phyloP scores from a whole-genome alignment of 106 monocot species.

The Xerophyta viscosa region DNA sequence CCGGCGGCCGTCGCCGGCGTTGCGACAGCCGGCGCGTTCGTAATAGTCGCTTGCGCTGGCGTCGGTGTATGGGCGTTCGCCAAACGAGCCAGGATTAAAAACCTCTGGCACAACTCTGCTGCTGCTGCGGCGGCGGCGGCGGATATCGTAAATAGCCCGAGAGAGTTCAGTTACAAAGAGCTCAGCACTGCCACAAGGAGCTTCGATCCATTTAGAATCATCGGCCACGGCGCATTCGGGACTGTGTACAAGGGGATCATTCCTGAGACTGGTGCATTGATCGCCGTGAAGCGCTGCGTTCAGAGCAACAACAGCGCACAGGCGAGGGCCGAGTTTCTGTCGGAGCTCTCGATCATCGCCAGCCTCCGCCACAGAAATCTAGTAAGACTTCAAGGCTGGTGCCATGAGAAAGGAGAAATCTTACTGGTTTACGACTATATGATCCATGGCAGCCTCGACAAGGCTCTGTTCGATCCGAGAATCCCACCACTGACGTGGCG shows the following conservation, averaged over 20 bases:
- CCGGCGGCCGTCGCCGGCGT: constrained; percentile 75
- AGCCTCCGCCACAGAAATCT: constrained; percentile 90
- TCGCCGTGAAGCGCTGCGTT: constrained; percentile 91
- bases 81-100: constrained; percentile 8
- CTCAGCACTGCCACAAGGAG: constrained; percentile 51
- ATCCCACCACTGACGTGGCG: constrained; percentile 44
- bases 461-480: constrained; percentile 51
- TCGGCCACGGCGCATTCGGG: constrained; percentile 92
- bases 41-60: constrained; percentile 49
- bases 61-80: constrained; percentile 44
- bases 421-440: constrained; percentile 94
- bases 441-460: constrained; percentile 91
- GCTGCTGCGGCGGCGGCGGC: too few relatives aligned
- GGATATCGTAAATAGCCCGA: constrained; percentile 52
- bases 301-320: constrained; percentile 17
- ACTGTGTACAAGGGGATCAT: constrained; percentile 94
- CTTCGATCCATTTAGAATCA: constrained; percentile 61
- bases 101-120: constrained; percentile 12
- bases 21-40: constrained; percentile 73
- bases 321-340: constrained; percentile 66
- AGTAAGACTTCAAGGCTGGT: constrained; percentile 78
- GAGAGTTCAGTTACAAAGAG: constrained; percentile 81
- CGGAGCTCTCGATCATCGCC: constrained; percentile 95
- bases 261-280: constrained; percentile 63
- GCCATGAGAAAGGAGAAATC: constrained; percentile 90